A percentile compares a stretch with the other conserved stretches of the same genome.
Evolutionary conservation across 1,284 basidiomycete genomes (phyloP).

Genomic region (Meripilus lineatus): DNA sequence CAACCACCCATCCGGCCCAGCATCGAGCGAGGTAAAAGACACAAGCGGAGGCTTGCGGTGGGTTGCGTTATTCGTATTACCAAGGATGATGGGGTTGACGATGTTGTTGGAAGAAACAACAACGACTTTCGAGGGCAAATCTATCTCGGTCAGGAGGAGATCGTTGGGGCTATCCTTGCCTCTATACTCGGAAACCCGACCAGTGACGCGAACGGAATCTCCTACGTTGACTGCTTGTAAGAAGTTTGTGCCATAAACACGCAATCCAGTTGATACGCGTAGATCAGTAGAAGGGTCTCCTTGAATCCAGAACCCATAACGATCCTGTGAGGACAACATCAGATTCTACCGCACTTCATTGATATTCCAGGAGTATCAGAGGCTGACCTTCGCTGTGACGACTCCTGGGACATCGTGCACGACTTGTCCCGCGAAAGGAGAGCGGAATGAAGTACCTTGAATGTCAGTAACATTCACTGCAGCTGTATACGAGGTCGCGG

Average conservation of each 20-base stretch:
- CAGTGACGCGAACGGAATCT: conserved; percentile 45
- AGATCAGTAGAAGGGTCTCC: conserved; percentile 41
- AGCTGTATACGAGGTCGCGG: too few species aligned
- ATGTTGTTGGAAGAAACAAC: conserved; percentile 44
- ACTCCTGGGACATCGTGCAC: conserved; percentile 6
- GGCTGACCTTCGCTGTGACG: conserved; percentile 33
- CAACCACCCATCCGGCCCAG: conserved; percentile 49
- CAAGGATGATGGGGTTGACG: conserved; percentile 46
- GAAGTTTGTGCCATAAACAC: conserved; percentile 41
- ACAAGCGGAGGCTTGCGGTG: conserved; percentile 45
- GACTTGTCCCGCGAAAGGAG: conserved; percentile 1
- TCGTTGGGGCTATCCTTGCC: conserved; percentile 37
- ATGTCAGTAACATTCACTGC: conserved; percentile 5
- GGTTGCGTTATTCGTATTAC: conserved; percentile 21
- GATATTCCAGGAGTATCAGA: neutral
- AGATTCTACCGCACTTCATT: neutral
- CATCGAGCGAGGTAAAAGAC: conserved; percentile 44
- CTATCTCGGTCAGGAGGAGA: conserved; percentile 48
- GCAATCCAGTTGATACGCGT: conserved; percentile 49
- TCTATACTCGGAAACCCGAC: conserved; percentile 48
- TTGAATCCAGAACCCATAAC: conserved; percentile 49
- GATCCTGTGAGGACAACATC: conserved; percentile 28
- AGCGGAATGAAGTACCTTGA: conserved; percentile 6
- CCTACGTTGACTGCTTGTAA: conserved; percentile 40
- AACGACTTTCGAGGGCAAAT: conserved; percentile 38